Base-by-base conservation (phyloP, 768 basidiomycete genomes). In the Suillus subaureus region DNA sequence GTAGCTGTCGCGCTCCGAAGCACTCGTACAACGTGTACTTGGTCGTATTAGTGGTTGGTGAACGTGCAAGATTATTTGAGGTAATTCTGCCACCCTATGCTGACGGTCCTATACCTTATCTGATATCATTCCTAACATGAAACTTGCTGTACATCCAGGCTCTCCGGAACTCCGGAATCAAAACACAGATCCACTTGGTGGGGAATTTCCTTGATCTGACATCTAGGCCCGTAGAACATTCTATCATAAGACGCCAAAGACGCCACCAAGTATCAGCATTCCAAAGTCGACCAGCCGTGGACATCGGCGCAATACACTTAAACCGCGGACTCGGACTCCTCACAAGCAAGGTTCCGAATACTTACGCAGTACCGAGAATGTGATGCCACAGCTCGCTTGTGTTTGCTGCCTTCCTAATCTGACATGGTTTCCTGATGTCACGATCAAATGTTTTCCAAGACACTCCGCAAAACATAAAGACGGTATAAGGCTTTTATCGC, bases 251-350 rank as follows among this genome's bases (percentile, higher is more conserved):
- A 39, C 23, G 26, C 23, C 39, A 40, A 26, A 56, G 33, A 39
- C 26, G 26, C 26, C 57, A 42, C 16, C 3, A 42, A 60, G 57
- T 60, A 60, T 18, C 16, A 35, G 57, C 18, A 58, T 58, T 40
- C 16, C 26, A 28, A 58, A 58, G 39, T 58, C 26, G 28, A 60
- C 58, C 9, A 60, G 40, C 58, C 58, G 58, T 60, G 35, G 58
- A 18, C 11, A 28, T 42, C 40, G 40, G 58, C 58, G 6, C 26
- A 2, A 60, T 60, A 21, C 58, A 21, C 40, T 28, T 15, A 18
- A 60, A 31, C 58, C 39, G 40, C 39, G 58, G 58, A 60, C 18
- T 60, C 12, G 56, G 56, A 39, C 16, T 58, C 2, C 56, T 57
- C 37, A 28, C 18, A 40, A 58, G 39, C 26, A 42, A 60, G 40